A percentile compares a stretch with the other conserved stretches of the same genome.
These are phyloP conservation scores for Mucor lusitanicus DNA, from an alignment of 371 early-diverging fungal genomes.

Conservation along the genomic window DNA sequence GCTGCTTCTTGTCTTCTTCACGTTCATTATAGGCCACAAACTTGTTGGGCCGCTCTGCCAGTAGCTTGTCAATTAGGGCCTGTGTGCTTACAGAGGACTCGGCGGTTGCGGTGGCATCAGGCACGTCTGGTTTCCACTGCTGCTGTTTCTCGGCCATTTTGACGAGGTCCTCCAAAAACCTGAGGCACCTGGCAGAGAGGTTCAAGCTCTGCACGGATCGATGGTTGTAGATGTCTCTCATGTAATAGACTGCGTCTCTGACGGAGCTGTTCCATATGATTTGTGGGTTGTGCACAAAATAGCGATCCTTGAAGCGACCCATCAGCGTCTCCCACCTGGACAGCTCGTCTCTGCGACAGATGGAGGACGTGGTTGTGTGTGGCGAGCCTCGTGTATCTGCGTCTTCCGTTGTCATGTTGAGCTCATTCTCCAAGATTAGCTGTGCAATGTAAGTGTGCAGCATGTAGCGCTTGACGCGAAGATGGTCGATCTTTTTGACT, in stretches of 20 bases:
- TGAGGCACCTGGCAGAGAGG: slow-evolving; percentile 29
- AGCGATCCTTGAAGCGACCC: slow-evolving; percentile 28
- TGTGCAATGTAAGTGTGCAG: slow-evolving; percentile 19
- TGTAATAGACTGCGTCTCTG: slow-evolving; percentile 23
- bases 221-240: slow-evolving; percentile 14
- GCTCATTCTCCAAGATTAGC: slow-evolving; percentile 16
- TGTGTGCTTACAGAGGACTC: slow-evolving; percentile 24
- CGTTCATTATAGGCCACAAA: slow-evolving; percentile 53
- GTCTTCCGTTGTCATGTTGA: background rate
- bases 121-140: slow-evolving; percentile 23
- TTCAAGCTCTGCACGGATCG: slow-evolving; percentile 23
- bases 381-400: background rate
- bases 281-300: slow-evolving; percentile 33
- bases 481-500: slow-evolving; percentile 7
- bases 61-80: slow-evolving; percentile 53
- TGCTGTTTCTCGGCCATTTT: slow-evolving; percentile 24
- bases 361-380: slow-evolving; percentile 2
- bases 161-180: slow-evolving; percentile 33
- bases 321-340: slow-evolving; percentile 26
- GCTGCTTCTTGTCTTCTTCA: slow-evolving; percentile 23
- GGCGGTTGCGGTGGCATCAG: background rate
- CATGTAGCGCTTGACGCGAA: slow-evolving; percentile 15
- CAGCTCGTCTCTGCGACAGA: background rate
- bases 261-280: slow-evolving; percentile 37
- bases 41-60: slow-evolving; percentile 46